phyloP scores from a whole-genome alignment of 192 early-diverging fungal species.

The Cetraspora pellucida region DNA sequence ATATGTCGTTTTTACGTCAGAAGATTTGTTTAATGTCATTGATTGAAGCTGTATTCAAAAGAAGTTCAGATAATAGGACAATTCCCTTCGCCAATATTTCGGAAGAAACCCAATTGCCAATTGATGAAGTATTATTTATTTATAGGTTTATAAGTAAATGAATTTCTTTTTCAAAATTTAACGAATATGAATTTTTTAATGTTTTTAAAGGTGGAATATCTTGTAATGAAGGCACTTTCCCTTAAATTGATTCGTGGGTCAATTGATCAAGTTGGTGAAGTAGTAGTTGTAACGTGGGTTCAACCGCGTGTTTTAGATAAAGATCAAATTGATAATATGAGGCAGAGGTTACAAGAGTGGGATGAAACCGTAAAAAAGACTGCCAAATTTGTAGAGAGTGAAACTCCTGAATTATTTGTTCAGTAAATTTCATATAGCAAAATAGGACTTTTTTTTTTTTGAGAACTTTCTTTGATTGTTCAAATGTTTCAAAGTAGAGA shows the following conservation, averaged over 20 bases:
- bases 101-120: slow-evolving; percentile 72
- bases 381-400: slow-evolving; percentile 68
- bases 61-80: slow-evolving; percentile 69
- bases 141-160: neutral
- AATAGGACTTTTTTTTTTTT: no score
- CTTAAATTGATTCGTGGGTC: slow-evolving; percentile 89
- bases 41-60: slow-evolving; percentile 91
- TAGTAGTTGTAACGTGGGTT: slow-evolving; percentile 93
- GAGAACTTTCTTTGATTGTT: no score
- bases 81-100: slow-evolving; percentile 85
- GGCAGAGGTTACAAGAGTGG: slow-evolving; percentile 85
- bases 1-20: slow-evolving; percentile 78
- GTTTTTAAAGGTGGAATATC: slow-evolving; percentile 77
- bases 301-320: slow-evolving; percentile 94
- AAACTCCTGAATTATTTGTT: slow-evolving; percentile 68
- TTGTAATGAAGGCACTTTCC: slow-evolving; percentile 97
- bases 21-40: slow-evolving; percentile 98
- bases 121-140: slow-evolving; percentile 61
- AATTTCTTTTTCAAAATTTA: neutral
- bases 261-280: slow-evolving; percentile 93
- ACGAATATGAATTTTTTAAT: neutral
- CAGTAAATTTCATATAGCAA: slow-evolving; percentile 36
- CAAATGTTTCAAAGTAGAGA: no score
- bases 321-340: slow-evolving; percentile 84
- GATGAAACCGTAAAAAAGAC: slow-evolving; percentile 77